Evolutionary conservation across 331 rosid species (phyloP).

Genomic region (Quercus phellos): DNA sequence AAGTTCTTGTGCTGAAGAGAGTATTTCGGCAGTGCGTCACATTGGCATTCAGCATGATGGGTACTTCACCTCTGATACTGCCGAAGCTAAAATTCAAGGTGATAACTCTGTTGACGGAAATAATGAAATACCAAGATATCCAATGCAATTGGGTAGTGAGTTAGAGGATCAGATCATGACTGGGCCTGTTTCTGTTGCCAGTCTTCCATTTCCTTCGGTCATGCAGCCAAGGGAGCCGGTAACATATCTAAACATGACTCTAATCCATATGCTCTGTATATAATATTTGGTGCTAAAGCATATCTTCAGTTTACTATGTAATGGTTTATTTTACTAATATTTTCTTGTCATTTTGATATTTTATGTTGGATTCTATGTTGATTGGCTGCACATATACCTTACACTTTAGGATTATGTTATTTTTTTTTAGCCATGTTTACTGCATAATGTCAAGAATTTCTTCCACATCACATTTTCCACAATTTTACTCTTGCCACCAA

Average conservation of each 20-base stretch:
- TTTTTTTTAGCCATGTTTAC: neutral
- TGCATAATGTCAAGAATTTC: neutral
- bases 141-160: conserved; percentile 12
- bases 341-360: neutral
- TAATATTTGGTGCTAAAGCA: neutral
- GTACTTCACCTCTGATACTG: conserved; percentile 5
- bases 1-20: conserved; percentile 57
- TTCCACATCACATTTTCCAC: neutral
- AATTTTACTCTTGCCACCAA: conserved; percentile 5
- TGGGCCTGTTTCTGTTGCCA: conserved; percentile 17
- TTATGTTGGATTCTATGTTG: neutral
- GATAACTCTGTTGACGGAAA: conserved; percentile 30
- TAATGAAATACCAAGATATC: conserved; percentile 24
- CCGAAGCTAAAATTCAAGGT: conserved; percentile 21
- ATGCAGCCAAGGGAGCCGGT: conserved; percentile 34
- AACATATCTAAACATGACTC: neutral
- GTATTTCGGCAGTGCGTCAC: conserved; percentile 40
- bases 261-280: neutral
- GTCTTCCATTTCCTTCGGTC: neutral
- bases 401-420: neutral
- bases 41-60: conserved; percentile 52
- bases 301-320: neutral
- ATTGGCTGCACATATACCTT: neutral
- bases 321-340: neutral
- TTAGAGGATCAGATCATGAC: conserved; percentile 18